Conservation (phyloP, 768 basidiomycete species). For the Serendipita sp. region DNA sequence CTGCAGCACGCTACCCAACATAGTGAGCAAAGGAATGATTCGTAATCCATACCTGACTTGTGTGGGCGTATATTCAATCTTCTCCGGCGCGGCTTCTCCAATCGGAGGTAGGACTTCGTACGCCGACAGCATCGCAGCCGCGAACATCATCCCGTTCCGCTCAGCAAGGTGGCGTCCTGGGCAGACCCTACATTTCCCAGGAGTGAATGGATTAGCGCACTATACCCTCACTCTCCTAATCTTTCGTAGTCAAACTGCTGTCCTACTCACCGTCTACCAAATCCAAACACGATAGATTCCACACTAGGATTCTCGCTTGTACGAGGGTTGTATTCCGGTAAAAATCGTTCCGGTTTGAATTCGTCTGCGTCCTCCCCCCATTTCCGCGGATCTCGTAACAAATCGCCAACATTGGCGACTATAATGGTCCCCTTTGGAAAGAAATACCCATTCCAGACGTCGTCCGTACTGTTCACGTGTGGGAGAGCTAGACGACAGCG, state of each 20-base stretch:
- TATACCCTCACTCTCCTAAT: too few species aligned
- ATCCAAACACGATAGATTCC: not conserved
- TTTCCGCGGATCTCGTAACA: not conserved
- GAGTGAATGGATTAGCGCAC: too few species aligned
- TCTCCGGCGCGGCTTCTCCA: not conserved
- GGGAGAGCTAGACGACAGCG: too few species aligned
- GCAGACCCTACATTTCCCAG: not conserved
- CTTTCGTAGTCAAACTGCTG: too few species aligned
- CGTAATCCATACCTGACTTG: too few species aligned
- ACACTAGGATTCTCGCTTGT: not conserved
- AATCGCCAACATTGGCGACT: constrained; percentile 9
- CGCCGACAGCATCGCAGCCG: not conserved
- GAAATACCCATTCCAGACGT: constrained; percentile 9
- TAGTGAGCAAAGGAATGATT: too few species aligned
- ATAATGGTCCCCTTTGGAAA: constrained; percentile 12
- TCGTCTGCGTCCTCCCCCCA: not conserved
- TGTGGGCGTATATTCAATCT: too few species aligned
- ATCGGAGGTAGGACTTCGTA: not conserved
- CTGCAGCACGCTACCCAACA: too few species aligned
- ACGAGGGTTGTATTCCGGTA: not conserved
- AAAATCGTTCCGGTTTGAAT: not conserved
- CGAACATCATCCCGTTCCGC: not conserved
- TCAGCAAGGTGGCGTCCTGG: not conserved
- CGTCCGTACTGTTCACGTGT: not conserved
- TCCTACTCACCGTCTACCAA: not conserved